A percentile compares a stretch with the other conserved stretches of the same genome.
These are phyloP conservation scores for Conticribra guillardii DNA, from an alignment of 108 stramenopile species.

Conservation along the genomic window DNA sequence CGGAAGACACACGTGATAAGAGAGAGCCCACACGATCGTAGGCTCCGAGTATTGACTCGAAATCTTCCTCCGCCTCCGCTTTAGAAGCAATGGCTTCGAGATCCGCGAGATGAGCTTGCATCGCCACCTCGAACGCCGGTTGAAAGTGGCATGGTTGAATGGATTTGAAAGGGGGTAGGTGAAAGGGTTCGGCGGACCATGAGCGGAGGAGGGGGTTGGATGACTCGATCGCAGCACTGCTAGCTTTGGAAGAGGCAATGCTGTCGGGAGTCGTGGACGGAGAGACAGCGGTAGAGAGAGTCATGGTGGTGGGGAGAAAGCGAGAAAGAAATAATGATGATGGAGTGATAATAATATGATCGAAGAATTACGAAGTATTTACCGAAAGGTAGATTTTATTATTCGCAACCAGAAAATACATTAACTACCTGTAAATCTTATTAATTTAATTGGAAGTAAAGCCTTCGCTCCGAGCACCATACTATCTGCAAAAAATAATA, in stretches of 20 bases:
- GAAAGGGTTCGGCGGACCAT: conserved; percentile 66
- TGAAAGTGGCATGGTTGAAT: conserved; percentile 52
- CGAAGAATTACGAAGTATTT: no score
- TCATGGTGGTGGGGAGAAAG: no score
- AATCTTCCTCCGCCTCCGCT: conserved; percentile 49
- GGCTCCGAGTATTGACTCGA: conserved; percentile 58
- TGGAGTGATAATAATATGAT: no score
- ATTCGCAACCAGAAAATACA: no score
- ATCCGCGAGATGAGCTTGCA: conserved; percentile 59
- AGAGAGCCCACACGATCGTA: conserved; percentile 62
- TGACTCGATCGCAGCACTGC: background rate
- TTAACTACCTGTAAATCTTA: no score
- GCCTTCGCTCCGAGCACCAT: no score
- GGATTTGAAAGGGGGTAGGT: conserved; percentile 58
- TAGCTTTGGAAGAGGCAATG: background rate
- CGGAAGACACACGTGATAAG: conserved; percentile 39
- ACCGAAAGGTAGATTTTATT: no score
- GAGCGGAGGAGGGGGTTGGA: conserved; percentile 57
- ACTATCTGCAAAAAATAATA: no score
- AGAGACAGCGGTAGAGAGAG: no score
- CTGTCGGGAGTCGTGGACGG: background rate
- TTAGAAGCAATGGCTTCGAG: conserved; percentile 60
- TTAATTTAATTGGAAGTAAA: no score
- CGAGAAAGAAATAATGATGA: no score
- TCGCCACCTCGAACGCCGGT: conserved; percentile 61